Conservation (phyloP, 2,329 filamentous ascomycete species). For the Alternaria sp. region DNA sequence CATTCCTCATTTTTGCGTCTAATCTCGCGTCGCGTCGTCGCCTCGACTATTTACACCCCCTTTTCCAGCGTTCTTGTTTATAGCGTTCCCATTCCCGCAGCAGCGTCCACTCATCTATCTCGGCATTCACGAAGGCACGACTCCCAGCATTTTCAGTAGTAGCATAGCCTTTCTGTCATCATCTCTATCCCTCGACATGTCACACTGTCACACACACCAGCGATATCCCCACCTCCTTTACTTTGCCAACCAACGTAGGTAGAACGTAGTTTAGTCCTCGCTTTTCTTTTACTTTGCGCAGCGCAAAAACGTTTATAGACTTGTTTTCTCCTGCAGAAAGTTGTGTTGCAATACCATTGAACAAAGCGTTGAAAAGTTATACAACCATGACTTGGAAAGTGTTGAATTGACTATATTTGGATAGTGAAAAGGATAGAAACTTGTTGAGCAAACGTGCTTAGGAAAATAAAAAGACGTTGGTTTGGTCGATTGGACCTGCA, state of each 20-base stretch:
- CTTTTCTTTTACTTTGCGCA: background rate
- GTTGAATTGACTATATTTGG: background rate
- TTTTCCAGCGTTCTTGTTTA: conserved; percentile 11
- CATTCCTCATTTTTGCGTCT: background rate
- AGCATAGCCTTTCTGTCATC: background rate
- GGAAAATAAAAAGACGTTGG: background rate
- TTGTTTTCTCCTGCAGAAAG: background rate
- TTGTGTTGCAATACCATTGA: background rate
- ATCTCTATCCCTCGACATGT: background rate
- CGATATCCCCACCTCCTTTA: background rate
- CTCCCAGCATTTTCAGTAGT: conserved; percentile 21
- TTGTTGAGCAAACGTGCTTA: background rate
- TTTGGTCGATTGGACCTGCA: background rate
- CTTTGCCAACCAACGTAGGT: background rate
- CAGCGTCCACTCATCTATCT: background rate
- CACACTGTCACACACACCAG: background rate
- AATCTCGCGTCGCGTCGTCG: background rate
- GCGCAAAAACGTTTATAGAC: background rate
- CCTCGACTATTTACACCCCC: background rate
- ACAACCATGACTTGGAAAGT: background rate
- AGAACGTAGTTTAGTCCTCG: background rate
- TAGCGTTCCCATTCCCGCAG: background rate
- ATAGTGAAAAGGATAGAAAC: background rate
- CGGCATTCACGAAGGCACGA: conserved; percentile 26
- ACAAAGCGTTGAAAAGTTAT: background rate